phyloP scores from a whole-genome alignment of 1,139 yeast genomes.

The Pichia sp. region DNA sequence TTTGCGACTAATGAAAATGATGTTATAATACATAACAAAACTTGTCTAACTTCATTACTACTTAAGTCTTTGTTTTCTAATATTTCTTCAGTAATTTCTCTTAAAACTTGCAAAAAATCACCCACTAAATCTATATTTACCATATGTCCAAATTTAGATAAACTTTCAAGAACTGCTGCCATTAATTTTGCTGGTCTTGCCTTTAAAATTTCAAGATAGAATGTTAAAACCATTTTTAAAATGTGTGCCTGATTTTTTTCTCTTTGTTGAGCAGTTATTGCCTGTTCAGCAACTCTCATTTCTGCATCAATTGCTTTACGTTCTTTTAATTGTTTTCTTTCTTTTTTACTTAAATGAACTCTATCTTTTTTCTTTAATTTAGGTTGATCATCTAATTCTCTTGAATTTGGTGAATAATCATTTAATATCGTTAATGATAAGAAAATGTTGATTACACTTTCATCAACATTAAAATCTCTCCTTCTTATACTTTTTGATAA shows the following conservation, averaged over 20 bases:
- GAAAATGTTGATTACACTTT: constrained; percentile 68
- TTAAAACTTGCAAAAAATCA: constrained; percentile 80
- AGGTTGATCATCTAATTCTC: constrained; percentile 35
- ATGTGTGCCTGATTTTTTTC: constrained; percentile 82
- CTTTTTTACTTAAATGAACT: constrained; percentile 81
- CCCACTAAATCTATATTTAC: constrained; percentile 89
- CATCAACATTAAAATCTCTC: constrained; percentile 76
- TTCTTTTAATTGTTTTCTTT: constrained; percentile 81
- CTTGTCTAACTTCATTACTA: constrained; percentile 49
- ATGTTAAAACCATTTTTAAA: constrained; percentile 59
- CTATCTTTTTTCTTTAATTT: constrained; percentile 78
- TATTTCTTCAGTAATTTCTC: constrained; percentile 53
- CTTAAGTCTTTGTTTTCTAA: constrained; percentile 26
- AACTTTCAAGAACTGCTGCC: constrained; percentile 86
- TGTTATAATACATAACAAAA: constrained; percentile 77
- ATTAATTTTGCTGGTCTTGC: constrained; percentile 59
- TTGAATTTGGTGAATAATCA: constrained; percentile 71
- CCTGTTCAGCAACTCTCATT: constrained; percentile 77
- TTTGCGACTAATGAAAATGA: constrained; percentile 81
- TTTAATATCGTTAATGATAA: constrained; percentile 67
- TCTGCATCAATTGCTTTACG: constrained; percentile 83
- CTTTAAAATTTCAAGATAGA: constrained; percentile 73
- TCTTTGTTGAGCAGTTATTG: constrained; percentile 80
- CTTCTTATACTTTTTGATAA: constrained; percentile 66
- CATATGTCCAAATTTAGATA: constrained; percentile 85